Conservation (phyloP, 2,329 filamentous ascomycete species). For the Stemphylium vesicarium region DNA sequence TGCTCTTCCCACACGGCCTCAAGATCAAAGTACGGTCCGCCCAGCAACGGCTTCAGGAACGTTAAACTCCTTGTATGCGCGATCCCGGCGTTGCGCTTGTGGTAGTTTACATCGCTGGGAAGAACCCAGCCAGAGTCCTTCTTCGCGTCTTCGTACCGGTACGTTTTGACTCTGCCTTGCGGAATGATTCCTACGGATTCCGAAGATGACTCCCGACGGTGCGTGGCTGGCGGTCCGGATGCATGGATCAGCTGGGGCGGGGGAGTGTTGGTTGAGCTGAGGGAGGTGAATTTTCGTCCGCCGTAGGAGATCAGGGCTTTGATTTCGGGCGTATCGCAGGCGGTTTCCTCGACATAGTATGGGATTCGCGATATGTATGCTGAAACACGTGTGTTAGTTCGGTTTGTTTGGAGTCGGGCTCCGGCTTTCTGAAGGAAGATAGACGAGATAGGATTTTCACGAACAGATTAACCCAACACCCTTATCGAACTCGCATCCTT, state of each 20-base stretch:
- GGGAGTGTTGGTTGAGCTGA: constrained; percentile 20
- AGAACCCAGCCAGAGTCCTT: constrained; percentile 37
- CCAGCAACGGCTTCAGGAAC: constrained; percentile 68
- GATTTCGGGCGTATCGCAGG: constrained; percentile 32
- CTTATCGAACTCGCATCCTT: constrained; percentile 32
- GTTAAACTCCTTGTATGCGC: constrained; percentile 70
- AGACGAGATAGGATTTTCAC: neutral
- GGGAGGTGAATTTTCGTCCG: constrained; percentile 34
- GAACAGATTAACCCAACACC: constrained; percentile 44
- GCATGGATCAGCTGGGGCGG: constrained; percentile 42
- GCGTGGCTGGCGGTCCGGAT: constrained; percentile 24
- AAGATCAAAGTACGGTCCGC: constrained; percentile 73
- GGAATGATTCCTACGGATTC: constrained; percentile 15
- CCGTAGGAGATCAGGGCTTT: constrained; percentile 44
- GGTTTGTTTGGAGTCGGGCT: too few species aligned
- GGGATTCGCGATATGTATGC: constrained; percentile 42
- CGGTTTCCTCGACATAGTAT: constrained; percentile 41
- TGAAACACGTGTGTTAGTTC: constrained; percentile 14
- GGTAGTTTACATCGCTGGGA: constrained; percentile 41
- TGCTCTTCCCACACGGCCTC: constrained; percentile 83
- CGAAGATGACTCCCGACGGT: constrained; percentile 30
- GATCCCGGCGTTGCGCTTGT: constrained; percentile 62
- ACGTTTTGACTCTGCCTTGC: constrained; percentile 27
- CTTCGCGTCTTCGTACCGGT: constrained; percentile 34
- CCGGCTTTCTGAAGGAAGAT: neutral